Conservation (phyloP, 768 basidiomycete genomes). For the Sarcomyxa edulis region DNA sequence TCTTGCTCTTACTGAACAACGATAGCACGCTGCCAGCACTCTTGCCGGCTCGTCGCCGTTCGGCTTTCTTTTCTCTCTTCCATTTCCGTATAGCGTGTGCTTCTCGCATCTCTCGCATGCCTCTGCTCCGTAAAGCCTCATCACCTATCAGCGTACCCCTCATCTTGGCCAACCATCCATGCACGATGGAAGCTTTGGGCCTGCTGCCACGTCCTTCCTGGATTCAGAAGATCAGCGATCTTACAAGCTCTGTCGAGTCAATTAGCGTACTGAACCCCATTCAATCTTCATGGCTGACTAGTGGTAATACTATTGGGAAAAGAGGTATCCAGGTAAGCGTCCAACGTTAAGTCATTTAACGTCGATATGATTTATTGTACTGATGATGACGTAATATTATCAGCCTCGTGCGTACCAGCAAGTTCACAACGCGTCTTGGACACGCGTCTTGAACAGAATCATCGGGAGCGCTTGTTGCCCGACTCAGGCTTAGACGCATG, state of each 20-base stretch:
- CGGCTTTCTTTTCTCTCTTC: slow-evolving; percentile 15
- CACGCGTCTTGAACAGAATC: no score
- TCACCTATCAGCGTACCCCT: slow-evolving; percentile 65
- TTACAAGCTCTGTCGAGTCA: slow-evolving; percentile 1
- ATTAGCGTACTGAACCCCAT: slow-evolving; percentile 37
- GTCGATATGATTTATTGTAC: no score
- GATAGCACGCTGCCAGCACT: slow-evolving; percentile 12
- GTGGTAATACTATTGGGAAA: no score
- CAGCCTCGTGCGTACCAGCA: no score
- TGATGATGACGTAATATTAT: no score
- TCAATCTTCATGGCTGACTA: slow-evolving; percentile 43
- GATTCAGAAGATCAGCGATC: slow-evolving; percentile 11
- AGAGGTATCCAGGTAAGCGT: no score
- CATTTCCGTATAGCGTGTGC: slow-evolving; percentile 30
- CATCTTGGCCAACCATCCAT: slow-evolving; percentile 79
- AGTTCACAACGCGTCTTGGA: no score
- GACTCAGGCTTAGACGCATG: no score
- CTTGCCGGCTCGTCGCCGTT: slow-evolving; percentile 8
- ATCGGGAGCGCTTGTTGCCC: no score
- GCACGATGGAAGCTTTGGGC: slow-evolving; percentile 53
- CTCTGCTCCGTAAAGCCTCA: slow-evolving; percentile 51
- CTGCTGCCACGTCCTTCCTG: slow-evolving; percentile 37
- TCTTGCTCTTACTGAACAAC: slow-evolving; percentile 7
- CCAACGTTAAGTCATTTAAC: no score
- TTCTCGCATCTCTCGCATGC: slow-evolving; percentile 66